Base-by-base conservation (phyloP, 768 basidiomycete species). In the Amyloporia xantha region DNA sequence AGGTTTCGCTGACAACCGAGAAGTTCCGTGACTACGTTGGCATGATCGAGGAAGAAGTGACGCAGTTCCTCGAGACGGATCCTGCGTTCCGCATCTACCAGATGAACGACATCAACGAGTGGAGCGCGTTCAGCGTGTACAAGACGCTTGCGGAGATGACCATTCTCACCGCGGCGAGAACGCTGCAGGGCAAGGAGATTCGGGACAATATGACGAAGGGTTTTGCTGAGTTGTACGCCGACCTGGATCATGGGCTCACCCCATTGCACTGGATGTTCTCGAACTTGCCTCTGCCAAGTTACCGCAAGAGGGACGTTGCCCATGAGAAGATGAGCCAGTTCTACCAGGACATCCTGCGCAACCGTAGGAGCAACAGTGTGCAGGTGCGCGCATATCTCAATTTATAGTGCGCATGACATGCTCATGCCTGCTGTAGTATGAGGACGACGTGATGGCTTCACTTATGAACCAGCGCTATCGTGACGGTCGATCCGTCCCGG, bases 191-290 rank as follows among this genome's bases (percentile, higher is more conserved):
- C 44, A 79, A 76, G 54, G 94, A 98, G 70, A 87, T 98, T 41
- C 82, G 96, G 36, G 71, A 68, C 12, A 71, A 67, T 33, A 65
- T 99, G 63, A 82, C 92, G 74, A 87, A 89, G 64, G 73, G 76
- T 3, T 96, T 95, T 68, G 89, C 96, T 0, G 70, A 87, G 23
- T 68, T 87, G 24, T 96, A 86, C 71, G n/a, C n/a, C n/a, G 79
- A 80, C 44, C 75, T 99, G 57, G 96, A 99, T 62, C 90, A 89
- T 48, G 95, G 95, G 3, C 97, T 99, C 67, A 96, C 91, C 0
- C 93, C 95, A 0, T 63, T 99, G 54, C 95, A 98, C 71, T 93
- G 93, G 71, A 72, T 97, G 68, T 93, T 98, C 74, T 89, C 93
- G 35, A 90, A 87, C 63, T 71, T 98, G 50, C 96, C 96, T 19